phyloP scores from a whole-genome alignment of 73 alveolate genomes.

The Tetrahymena elliotti region DNA sequence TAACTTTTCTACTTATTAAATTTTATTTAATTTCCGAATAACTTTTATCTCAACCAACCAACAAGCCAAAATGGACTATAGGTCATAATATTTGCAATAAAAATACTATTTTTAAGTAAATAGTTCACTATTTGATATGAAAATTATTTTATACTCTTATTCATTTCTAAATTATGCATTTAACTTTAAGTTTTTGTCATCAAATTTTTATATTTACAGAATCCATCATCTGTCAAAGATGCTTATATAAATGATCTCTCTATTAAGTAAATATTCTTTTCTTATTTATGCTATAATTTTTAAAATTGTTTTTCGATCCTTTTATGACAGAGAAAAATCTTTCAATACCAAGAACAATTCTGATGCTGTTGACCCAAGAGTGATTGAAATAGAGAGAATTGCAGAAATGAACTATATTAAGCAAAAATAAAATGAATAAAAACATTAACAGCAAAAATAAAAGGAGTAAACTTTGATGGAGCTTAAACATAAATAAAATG shows the following conservation, averaged over 20 bases:
- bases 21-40: not conserved
- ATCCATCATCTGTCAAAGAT: not conserved
- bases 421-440: not conserved
- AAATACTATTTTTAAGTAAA: not conserved
- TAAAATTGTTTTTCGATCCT: too few species aligned
- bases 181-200: not conserved
- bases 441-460: not conserved
- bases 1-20: not conserved
- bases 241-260: not conserved
- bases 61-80: not conserved
- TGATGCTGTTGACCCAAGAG: not conserved
- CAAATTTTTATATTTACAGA: not conserved
- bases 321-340: not conserved
- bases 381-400: not conserved
- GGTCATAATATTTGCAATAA: not conserved
- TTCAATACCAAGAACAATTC: not conserved
- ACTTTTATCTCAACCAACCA: not conserved
- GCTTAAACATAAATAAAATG: not conserved
- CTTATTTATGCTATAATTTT: too few species aligned
- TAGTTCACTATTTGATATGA: not conserved
- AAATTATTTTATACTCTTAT: not conserved
- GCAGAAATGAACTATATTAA: not conserved
- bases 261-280: not conserved
- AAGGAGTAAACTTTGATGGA: not conserved
- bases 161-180: not conserved